These are phyloP conservation scores for California macrophylla DNA, from an alignment of 441 rosid species.

Conservation along the genomic window DNA sequence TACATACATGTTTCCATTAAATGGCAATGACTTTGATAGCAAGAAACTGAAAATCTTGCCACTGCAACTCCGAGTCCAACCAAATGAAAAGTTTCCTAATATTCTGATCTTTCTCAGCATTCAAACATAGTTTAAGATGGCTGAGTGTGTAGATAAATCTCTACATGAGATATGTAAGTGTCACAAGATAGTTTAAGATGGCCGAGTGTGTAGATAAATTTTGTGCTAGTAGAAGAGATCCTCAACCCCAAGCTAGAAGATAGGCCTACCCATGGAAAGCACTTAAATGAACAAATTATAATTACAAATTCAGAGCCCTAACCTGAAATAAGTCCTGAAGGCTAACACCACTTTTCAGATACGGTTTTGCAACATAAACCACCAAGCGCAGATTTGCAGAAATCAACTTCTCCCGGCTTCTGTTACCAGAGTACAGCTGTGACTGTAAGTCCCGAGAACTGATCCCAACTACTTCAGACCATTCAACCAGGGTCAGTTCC, in stretches of 20 bases:
- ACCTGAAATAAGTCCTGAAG: slow-evolving; percentile 80
- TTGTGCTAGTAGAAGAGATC: not conserved
- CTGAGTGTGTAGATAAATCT: not conserved
- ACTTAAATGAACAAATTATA: not conserved
- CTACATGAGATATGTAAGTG: not conserved
- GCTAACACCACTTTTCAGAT: slow-evolving; percentile 65
- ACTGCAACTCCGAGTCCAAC: not conserved
- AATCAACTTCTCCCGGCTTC: slow-evolving; percentile 55
- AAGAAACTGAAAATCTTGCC: not conserved
- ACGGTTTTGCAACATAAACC: slow-evolving; percentile 72
- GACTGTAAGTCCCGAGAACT: slow-evolving; percentile 44
- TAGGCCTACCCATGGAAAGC: not conserved
- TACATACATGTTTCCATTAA: not conserved
- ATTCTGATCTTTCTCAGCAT: not conserved
- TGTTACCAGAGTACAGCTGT: slow-evolving; percentile 45
- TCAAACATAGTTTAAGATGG: not conserved
- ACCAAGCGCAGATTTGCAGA: slow-evolving; percentile 67
- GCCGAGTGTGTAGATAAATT: not conserved
- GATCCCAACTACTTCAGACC: slow-evolving; percentile 62
- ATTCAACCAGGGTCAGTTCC: slow-evolving; percentile 65
- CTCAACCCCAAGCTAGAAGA: slow-evolving; percentile 4
- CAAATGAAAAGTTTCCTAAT: not conserved
- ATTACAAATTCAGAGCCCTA: slow-evolving; percentile 7
- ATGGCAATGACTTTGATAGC: not conserved
- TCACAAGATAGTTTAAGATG: not conserved